These are phyloP conservation scores for Tulasnella sp. DNA, from an alignment of 768 basidiomycete genomes.

Conservation along the genomic window DNA sequence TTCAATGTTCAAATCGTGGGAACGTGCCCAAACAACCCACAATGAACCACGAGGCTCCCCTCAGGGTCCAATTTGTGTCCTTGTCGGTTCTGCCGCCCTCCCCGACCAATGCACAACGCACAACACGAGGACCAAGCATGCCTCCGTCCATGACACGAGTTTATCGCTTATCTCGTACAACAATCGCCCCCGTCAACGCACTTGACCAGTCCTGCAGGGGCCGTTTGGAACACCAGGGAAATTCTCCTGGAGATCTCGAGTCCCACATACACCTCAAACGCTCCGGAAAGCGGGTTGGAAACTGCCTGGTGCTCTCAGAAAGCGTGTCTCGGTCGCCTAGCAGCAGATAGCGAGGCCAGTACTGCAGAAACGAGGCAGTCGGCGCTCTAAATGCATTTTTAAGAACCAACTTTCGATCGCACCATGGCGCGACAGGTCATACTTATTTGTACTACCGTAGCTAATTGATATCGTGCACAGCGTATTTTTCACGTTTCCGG, in stretches of 20 bases:
- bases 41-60: conserved; percentile 5
- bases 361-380: not conserved
- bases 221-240: not conserved
- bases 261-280: not conserved
- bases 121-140: not conserved
- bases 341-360: not conserved
- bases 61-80: not conserved
- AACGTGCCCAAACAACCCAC: conserved; percentile 5
- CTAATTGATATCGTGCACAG: not conserved
- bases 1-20: conserved; percentile 13
- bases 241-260: not conserved
- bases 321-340: not conserved
- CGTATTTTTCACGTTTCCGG: not conserved
- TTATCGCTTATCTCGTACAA: conserved; percentile 7
- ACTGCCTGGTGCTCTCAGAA: not conserved
- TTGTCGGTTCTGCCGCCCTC: not conserved
- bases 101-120: not conserved
- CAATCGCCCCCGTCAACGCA: conserved; percentile 10
- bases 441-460: not conserved
- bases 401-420: not conserved
- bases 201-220: not conserved
- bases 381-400: not conserved
- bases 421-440: not conserved
- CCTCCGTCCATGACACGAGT: not conserved
- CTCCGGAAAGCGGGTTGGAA: not conserved